Conservation (phyloP, 1,284 basidiomycete genomes). For the Coniferiporia sulphurascens region DNA sequence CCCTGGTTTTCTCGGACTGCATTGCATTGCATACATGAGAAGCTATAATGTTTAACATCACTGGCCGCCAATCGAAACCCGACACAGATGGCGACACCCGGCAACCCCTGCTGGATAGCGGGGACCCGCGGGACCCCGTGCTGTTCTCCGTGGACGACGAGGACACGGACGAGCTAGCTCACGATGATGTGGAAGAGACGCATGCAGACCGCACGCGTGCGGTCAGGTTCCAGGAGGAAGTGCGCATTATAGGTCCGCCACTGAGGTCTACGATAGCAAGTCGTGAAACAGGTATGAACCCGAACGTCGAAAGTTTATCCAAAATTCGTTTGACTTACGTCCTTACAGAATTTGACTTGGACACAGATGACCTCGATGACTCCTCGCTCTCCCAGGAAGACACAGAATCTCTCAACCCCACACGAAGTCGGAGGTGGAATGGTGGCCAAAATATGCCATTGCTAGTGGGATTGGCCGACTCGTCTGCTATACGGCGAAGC, state of each 20-base stretch:
- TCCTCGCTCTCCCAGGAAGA: constrained; percentile 38
- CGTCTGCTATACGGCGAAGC: constrained; percentile 51
- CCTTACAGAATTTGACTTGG: constrained; percentile 66
- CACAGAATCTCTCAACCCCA: constrained; percentile 26
- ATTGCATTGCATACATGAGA: not conserved
- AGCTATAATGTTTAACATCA: constrained; percentile 10
- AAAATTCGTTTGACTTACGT: constrained; percentile 6
- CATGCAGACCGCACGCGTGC: constrained; percentile 32
- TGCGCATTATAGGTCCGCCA: constrained; percentile 60
- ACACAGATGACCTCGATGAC: constrained; percentile 71
- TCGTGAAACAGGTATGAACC: constrained; percentile 67
- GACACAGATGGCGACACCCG: constrained; percentile 18
- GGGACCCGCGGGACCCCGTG: constrained; percentile 13
- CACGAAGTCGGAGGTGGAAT: constrained; percentile 32
- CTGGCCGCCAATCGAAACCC: not conserved
- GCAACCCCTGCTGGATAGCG: constrained; percentile 20
- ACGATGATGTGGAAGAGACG: constrained; percentile 22
- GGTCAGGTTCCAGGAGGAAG: constrained; percentile 62
- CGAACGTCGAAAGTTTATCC: constrained; percentile 19
- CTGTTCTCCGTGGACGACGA: constrained; percentile 42
- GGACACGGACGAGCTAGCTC: constrained; percentile 34
- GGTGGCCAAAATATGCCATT: constrained; percentile 63
- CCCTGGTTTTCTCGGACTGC: not conserved
- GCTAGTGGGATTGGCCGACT: constrained; percentile 69
- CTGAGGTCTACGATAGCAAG: constrained; percentile 65